These are phyloP conservation scores for Nicotiana obtusifolia DNA, from an alignment of 257 asterid genomes.

Conservation along the genomic window DNA sequence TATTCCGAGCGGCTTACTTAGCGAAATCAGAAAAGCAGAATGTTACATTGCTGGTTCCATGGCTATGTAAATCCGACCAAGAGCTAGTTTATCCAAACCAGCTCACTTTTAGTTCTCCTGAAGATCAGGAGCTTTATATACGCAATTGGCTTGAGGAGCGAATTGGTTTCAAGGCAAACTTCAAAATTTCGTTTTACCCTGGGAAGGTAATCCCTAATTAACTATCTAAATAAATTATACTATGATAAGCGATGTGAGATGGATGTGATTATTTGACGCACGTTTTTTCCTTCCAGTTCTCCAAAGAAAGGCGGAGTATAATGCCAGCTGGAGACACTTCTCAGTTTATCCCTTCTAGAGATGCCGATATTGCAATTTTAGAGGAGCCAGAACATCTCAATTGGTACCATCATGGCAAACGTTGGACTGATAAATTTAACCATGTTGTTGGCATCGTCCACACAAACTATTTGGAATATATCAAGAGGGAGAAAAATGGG, in stretches of 20 bases:
- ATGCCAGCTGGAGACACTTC: slow-evolving; percentile 97
- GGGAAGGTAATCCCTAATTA: slow-evolving; percentile 60
- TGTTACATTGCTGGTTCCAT: slow-evolving; percentile 93
- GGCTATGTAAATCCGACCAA: slow-evolving; percentile 96
- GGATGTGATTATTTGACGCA: slow-evolving; percentile 8
- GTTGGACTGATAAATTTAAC: slow-evolving; percentile 98
- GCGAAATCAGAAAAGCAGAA: slow-evolving; percentile 79
- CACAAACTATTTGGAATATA: slow-evolving; percentile 96
- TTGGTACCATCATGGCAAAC: slow-evolving; percentile 99
- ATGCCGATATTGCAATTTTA: slow-evolving; percentile 94
- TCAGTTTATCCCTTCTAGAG: slow-evolving; percentile 75
- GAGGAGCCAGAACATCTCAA: slow-evolving; percentile 99
- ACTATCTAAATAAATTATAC: neutral
- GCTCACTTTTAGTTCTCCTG: slow-evolving; percentile 81
- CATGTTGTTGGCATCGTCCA: slow-evolving; percentile 96
- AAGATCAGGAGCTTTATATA: slow-evolving; percentile 85
- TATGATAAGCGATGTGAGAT: neutral
- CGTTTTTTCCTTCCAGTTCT: slow-evolving; percentile 41
- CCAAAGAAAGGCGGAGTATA: slow-evolving; percentile 85
- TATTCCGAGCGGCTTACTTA: slow-evolving; percentile 94
- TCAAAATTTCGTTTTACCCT: slow-evolving; percentile 94
- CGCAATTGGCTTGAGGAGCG: slow-evolving; percentile 96
- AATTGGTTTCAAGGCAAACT: slow-evolving; percentile 84
- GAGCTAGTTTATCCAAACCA: slow-evolving; percentile 90
- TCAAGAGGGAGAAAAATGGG: slow-evolving; percentile 97